A percentile compares a stretch with the other conserved stretches of the same genome.
Conservation (phyloP, 1,284 basidiomycete species). For the Melampsora larici-populina region DNA sequence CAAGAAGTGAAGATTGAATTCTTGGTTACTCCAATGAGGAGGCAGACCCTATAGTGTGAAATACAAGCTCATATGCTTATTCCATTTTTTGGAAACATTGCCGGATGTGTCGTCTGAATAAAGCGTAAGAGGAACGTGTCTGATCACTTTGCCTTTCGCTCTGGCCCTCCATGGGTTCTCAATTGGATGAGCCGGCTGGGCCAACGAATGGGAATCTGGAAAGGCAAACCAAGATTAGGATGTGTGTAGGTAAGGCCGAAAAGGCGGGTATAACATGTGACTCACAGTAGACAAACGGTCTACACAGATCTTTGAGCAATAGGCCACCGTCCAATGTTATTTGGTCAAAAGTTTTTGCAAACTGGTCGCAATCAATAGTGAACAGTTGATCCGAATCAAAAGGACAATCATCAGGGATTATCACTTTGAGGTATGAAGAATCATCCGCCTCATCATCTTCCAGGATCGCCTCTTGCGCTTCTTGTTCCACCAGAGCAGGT, state of each 20-base stretch:
- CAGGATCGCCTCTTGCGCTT: too few relatives aligned
- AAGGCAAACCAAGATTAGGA: too few relatives aligned
- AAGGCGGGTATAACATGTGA: too few relatives aligned
- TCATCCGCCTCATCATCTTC: too few relatives aligned
- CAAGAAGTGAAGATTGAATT: constrained; percentile 17
- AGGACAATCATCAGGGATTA: background rate
- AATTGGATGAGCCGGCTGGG: background rate
- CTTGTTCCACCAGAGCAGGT: background rate
- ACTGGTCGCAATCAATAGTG: background rate
- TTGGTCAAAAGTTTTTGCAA: background rate
- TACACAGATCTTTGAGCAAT: background rate
- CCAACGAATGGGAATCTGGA: background rate
- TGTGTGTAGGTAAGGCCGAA: too few relatives aligned
- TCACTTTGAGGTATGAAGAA: background rate
- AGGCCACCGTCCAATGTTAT: background rate
- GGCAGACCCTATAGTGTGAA: too few relatives aligned
- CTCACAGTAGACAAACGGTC: background rate
- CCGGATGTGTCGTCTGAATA: constrained; percentile 15
- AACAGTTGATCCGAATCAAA: background rate
- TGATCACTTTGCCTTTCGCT: background rate
- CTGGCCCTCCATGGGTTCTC: background rate
- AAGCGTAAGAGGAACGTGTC: background rate
- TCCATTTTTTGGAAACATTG: constrained; percentile 8
- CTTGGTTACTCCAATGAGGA: constrained; percentile 6
- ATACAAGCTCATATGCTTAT: too few relatives aligned